phyloP scores from a whole-genome alignment of 164 flowering plant species.

The Macadamia integrifolia region DNA sequence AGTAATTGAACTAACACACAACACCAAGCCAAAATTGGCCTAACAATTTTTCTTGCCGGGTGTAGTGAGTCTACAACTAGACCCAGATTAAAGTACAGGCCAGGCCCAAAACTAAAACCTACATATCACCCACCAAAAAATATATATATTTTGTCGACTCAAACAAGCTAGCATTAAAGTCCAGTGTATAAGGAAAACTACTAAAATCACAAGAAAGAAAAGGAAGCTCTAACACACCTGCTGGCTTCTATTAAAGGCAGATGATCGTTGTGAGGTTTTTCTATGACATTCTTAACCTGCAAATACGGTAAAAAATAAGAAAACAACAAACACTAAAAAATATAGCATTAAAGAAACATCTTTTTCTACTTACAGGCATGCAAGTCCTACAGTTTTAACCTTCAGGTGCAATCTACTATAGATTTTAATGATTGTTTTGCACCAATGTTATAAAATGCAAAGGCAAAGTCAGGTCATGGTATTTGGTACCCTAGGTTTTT shows the following conservation, averaged over 20 bases:
- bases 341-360: too few relatives aligned
- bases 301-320: constrained; percentile 12
- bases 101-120: too few relatives aligned
- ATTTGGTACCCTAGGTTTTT: too few relatives aligned
- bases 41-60: too few relatives aligned
- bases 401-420: too few relatives aligned
- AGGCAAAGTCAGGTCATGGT: too few relatives aligned
- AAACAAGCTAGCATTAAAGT: background rate
- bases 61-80: too few relatives aligned
- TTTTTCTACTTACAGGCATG: background rate
- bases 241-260: constrained; percentile 96
- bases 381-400: background rate
- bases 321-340: background rate
- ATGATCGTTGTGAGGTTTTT: constrained; percentile 95
- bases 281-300: constrained; percentile 92
- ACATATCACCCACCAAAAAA: too few relatives aligned
- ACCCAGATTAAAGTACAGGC: too few relatives aligned
- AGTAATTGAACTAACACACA: too few relatives aligned
- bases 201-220: background rate
- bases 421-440: background rate
- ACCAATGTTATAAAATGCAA: background rate
- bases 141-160: background rate
- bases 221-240: constrained; percentile 48
- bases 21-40: too few relatives aligned
- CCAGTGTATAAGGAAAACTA: background rate